Base-by-base conservation (phyloP, 345 rosid genomes). In the Rhizophora apiculata region DNA sequence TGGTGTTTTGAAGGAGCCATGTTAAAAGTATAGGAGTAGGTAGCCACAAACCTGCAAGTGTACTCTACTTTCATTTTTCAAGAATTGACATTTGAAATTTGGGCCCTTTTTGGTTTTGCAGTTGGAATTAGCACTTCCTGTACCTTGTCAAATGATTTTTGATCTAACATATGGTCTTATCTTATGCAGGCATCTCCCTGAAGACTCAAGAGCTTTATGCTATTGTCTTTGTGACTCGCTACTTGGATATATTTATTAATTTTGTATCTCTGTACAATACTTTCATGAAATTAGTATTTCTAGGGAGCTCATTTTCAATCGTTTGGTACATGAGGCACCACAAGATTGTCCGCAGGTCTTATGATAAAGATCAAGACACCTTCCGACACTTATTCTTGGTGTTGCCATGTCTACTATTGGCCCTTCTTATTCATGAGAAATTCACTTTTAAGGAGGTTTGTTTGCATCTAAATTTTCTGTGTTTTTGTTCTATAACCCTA, bases 181-280 rank as follows among this genome's bases (percentile, higher is more conserved):
- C 36, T 26, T 36, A 8, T 70, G 73, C 85, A 90, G 97, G 98
- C 52, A 67, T 93, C 39, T 89, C 98, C 2, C 80, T 90, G 80
- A 93, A 90, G 96, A 90, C 96, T 9, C 96, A 87, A 79, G 96
- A 90, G 63, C 96, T 93, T 65, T 93, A 86, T 64, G 87, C 82
- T 19, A 15, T 90, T 58, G 96, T 93, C 63, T 93, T 93, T 67
- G 81, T 84, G 1, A 72, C 88, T 0, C 93, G 93, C 18, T 93
- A 90, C 78, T 75, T 93, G 85, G 96, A 90, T 78, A 90, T 89
- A n/a, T 86, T 93, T 71, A 84, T 91, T 21, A 71, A 76, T 76
- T 93, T 77, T 64, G 68, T 84, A 65, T 90, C 97, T 4, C 30
- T 90, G 3, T 93, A 90, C 67, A 90, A 93, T 61, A 89, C 94